Evolutionary conservation across 495 filamentous ascomycete species (phyloP).

Genomic region (Aspergillus panamensis): DNA sequence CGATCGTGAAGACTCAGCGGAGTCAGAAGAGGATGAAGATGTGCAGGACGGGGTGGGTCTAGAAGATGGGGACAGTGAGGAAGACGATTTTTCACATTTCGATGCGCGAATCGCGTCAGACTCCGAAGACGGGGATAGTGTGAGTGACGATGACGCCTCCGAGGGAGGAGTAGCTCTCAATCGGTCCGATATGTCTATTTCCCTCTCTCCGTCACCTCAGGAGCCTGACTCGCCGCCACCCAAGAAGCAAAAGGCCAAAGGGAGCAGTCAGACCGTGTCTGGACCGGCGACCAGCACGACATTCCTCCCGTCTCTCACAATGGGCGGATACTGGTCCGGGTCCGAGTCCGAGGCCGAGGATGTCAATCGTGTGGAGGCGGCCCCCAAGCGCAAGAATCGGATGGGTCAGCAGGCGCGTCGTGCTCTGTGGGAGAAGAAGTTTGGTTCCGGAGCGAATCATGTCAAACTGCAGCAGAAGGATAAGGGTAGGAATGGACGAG

Average conservation of each 20-base stretch:
- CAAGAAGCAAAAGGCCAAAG: conserved; percentile 40
- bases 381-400: conserved; percentile 67
- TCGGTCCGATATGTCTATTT: conserved; percentile 36
- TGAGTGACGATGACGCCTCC: conserved; percentile 22
- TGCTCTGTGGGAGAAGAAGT: conserved; percentile 91
- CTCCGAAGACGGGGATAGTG: conserved; percentile 41
- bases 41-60: conserved; percentile 24
- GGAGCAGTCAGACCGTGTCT: conserved; percentile 20
- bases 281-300: conserved; percentile 56
- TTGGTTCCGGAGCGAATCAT: conserved; percentile 71
- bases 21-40: not conserved
- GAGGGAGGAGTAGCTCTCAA: conserved; percentile 33
- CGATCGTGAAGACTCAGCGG: not conserved
- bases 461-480: conserved; percentile 41
- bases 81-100: conserved; percentile 46
- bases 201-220: conserved; percentile 31
- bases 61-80: conserved; percentile 41
- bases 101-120: conserved; percentile 54
- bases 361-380: conserved; percentile 32
- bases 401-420: conserved; percentile 85
- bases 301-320: conserved; percentile 80
- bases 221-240: conserved; percentile 34
- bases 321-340: conserved; percentile 90
- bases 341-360: conserved; percentile 63
- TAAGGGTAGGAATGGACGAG: conserved; percentile 31